Conservation (phyloP, 1,284 basidiomycete genomes). For the Pterula multifida region DNA sequence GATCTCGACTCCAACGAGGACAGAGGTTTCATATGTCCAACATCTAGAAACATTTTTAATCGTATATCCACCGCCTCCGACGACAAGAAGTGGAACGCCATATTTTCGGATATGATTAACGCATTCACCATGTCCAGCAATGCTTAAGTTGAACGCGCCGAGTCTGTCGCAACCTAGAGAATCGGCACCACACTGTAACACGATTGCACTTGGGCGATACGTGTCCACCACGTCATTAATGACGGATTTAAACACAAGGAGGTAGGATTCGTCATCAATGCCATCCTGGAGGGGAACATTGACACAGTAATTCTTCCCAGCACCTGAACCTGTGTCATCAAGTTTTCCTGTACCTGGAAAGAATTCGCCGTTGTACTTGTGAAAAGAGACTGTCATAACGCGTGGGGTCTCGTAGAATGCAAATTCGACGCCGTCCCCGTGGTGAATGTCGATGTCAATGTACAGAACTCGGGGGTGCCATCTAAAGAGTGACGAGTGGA, state of each 20-base stretch:
- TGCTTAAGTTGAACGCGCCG: constrained; percentile 97
- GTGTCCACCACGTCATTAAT: constrained; percentile 89
- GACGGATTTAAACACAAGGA: constrained; percentile 91
- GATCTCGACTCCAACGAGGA: constrained; percentile 77
- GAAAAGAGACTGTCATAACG: constrained; percentile 97
- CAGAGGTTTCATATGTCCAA: constrained; percentile 97
- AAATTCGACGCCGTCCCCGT: constrained; percentile 93
- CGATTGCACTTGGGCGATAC: constrained; percentile 86
- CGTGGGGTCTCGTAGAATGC: constrained; percentile 98
- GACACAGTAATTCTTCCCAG: constrained; percentile 91
- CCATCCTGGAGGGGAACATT: constrained; percentile 96
- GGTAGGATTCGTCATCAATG: constrained; percentile 94
- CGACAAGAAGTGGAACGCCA: constrained; percentile 78
- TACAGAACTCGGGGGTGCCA: constrained; percentile 88
- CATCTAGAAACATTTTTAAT: constrained; percentile 96
- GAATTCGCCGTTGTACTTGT: constrained; percentile 98
- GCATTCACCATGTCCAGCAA: constrained; percentile 97
- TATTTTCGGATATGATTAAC: constrained; percentile 93
- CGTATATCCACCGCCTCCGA: constrained; percentile 95
- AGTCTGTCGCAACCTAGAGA: constrained; percentile 90
- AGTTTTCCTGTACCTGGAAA: constrained; percentile 94
- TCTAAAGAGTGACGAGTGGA: constrained; percentile 31
- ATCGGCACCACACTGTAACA: constrained; percentile 96
- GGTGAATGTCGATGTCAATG: constrained; percentile 96
- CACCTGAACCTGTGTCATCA: constrained; percentile 76